Base-by-base conservation (phyloP, 768 basidiomycete species). In the Auricularia sp. region DNA sequence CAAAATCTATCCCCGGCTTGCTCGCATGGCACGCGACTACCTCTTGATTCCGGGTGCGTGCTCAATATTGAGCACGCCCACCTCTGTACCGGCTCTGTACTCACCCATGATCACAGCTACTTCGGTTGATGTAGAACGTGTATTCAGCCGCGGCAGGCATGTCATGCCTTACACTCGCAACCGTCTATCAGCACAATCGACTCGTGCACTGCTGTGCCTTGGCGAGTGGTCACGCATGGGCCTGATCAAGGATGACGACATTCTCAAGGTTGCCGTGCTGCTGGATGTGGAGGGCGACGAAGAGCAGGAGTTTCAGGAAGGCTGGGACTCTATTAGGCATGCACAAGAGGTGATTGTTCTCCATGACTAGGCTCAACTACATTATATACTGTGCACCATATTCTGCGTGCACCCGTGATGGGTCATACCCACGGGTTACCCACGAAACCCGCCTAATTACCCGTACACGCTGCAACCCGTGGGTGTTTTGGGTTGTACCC, bases 181-280 rank as follows among this genome's bases (percentile, higher is more conserved):
- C 62, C 68, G 66, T 1, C 69, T 76, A 65, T 69, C 71, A 4
- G 63, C 62, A 3, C 67, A 71, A 35, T 70, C 70, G 1, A 73
- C 72, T 0, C 65, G 69, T 1, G 70, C 72, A 0, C 62, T 75
- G 4, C 62, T 79, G 39, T 80, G 78, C 65, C 69, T 79, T 0
- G 73, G 73, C 6, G 63, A 39, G 1, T 80, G 77, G 77, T 74
- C 71, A 54, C 24, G 3, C 0, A 18, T 73, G 35, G 73, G 70
- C 3, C 63, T 73, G 0, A 67, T 78, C 1, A 70, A 72, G 34
- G 70, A 75, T 65, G 47, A 62, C 11, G 73, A 77, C 67, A 44
- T 73, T 7, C 45, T n/a, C 39, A 61, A 54, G 5, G 68, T 71
- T n/a, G 34, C 69, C 16, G 54, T n/a, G 3, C 54, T 71, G 34